A percentile compares a stretch with the other conserved stretches of the same genome.
Evolutionary conservation across 805 yeast species (phyloP).

Genomic region (Kuraishia cidri): DNA sequence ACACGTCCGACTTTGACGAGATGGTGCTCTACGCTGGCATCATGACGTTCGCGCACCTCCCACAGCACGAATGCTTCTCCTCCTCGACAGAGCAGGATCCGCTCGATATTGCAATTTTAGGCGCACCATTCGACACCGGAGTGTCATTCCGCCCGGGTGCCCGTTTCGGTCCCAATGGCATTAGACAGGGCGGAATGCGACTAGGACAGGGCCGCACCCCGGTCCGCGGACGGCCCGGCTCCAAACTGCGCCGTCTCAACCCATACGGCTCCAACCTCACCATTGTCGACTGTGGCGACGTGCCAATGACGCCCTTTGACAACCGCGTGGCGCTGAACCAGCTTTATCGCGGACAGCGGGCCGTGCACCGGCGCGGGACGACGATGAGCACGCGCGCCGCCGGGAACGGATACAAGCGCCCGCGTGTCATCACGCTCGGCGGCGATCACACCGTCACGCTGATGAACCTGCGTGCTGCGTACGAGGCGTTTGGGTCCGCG

Average conservation of each 20-base stretch:
- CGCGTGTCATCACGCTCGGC: conserved; percentile 43
- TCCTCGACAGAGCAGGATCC: conserved; percentile 3
- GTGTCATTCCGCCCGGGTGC: conserved; percentile 50
- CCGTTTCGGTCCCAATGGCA: conserved; percentile 48
- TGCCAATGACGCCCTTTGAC: conserved; percentile 54
- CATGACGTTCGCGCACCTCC: conserved; percentile 37
- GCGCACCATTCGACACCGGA: conserved; percentile 54
- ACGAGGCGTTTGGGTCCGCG: conserved; percentile 35
- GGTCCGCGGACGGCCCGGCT: conserved; percentile 24
- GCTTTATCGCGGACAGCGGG: conserved; percentile 41
- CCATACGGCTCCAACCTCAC: conserved; percentile 26
- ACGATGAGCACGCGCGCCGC: conserved; percentile 10
- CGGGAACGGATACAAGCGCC: conserved; percentile 12
- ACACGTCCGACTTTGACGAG: conserved; percentile 19
- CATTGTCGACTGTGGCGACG: conserved; percentile 52
- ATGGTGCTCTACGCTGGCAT: conserved; percentile 33
- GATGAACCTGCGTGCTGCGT: conserved; percentile 40
- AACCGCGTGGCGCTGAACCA: conserved; percentile 48
- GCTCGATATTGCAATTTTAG: conserved; percentile 47
- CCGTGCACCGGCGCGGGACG: conserved; percentile 29
- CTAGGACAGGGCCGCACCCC: conserved; percentile 32
- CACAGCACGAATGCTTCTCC: conserved; percentile 31
- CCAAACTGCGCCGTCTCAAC: conserved; percentile 20
- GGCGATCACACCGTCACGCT: conserved; percentile 55
- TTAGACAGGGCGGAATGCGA: conserved; percentile 37